These are phyloP conservation scores for Tolypocladium tropicale DNA, from an alignment of 2,329 filamentous ascomycete species.

Conservation along the genomic window DNA sequence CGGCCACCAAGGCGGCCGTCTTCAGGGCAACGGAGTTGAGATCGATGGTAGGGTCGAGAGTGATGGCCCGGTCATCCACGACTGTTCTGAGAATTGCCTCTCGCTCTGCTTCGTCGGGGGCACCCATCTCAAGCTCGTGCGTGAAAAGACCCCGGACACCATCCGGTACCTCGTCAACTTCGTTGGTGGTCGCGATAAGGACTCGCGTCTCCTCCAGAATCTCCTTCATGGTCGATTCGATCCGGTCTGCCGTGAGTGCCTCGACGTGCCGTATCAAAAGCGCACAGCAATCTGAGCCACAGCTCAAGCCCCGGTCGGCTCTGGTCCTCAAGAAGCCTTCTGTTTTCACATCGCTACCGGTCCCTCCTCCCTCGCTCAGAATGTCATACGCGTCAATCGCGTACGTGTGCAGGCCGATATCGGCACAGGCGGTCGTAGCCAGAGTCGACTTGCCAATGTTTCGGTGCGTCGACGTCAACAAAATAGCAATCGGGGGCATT, in stretches of 20 bases:
- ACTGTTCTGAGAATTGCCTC: constrained; percentile 78
- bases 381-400: constrained; percentile 88
- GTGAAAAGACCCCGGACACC: constrained; percentile 85
- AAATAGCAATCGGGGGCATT: constrained; percentile 78
- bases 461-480: constrained; percentile 84
- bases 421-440: constrained; percentile 66
- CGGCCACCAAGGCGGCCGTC: constrained; percentile 89
- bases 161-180: constrained; percentile 89
- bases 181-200: constrained; percentile 86
- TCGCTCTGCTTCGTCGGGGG: constrained; percentile 85
- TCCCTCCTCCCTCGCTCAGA: constrained; percentile 72
- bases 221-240: constrained; percentile 75
- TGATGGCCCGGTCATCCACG: constrained; percentile 63
- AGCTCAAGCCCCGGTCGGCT: constrained; percentile 80
- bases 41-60: constrained; percentile 75
- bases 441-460: constrained; percentile 86
- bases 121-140: constrained; percentile 87
- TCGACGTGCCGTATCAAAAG: constrained; percentile 86
- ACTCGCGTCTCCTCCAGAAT: constrained; percentile 72
- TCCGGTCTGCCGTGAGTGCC: constrained; percentile 81
- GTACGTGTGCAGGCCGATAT: constrained; percentile 86
- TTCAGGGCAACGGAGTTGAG: constrained; percentile 80
- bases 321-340: constrained; percentile 82
- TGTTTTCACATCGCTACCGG: constrained; percentile 85
- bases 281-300: constrained; percentile 73